Evolutionary conservation across 139 green algal genomes (phyloP), one percentile per base, ranked within the genome.

Genomic region (Chlamydomonas applanata): DNA sequence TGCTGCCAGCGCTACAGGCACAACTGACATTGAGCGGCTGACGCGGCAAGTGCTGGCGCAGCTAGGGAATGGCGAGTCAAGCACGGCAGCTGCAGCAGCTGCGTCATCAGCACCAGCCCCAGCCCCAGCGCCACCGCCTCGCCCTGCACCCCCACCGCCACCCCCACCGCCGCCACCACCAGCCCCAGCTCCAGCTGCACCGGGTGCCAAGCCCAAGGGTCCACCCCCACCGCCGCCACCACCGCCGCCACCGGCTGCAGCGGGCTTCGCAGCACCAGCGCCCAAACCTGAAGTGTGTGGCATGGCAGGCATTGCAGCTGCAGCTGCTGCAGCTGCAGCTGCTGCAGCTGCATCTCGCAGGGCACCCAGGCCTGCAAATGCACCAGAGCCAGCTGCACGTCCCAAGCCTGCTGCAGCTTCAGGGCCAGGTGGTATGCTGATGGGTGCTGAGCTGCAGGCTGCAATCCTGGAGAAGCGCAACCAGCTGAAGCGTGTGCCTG

Each of bases 21-120:
- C 76, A 13, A 75, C 81, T 16, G 88, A 93, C 73, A 79, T 94
- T 45, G 86, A 89, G 73, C 76, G 70, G 44, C 72, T 93, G 7
- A 88, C 87, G 0, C 77, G 89, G n/a, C 82, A 88, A 44, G 79
- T 94, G 29, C 92, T 94, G 81, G 72, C 73, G 27, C 87, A 97
- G 84, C 84, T 97, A 29, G 63, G 46, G 13, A 49, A 11, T 49
- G 40, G 7, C 40, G 40, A 49, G 7, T 53, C 44, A 32, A 49
- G 40, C 69, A 69, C 22, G n/a, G 68, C 71, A 53, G 59, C 71
- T 53, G 65, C 69, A 30, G 30, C 77, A 66, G 5, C 35, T 35
- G 34, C 34, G 22, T 53, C 61, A 11, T 17, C 71, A 63, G 25
- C 46, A n/a, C 25, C 44, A 0, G 54, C 67, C 5, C 25, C 57